Conservation (phyloP, 1,284 basidiomycete species). For the Earliella scabrosa region DNA sequence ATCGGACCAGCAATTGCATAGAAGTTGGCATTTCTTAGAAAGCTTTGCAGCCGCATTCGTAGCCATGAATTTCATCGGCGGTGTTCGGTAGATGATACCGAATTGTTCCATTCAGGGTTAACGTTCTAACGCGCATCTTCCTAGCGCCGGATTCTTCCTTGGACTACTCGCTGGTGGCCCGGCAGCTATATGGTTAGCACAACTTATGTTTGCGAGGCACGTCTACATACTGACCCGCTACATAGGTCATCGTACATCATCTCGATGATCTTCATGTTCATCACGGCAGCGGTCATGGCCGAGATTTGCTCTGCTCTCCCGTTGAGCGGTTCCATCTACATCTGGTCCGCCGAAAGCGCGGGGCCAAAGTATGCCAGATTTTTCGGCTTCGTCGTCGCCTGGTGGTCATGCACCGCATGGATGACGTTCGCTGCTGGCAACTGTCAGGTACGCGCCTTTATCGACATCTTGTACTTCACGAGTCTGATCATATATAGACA, state of each 20-base stretch:
- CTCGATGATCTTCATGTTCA: conserved; percentile 82
- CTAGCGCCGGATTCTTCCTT: conserved; percentile 76
- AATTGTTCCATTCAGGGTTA: neutral
- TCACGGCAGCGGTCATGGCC: conserved; percentile 83
- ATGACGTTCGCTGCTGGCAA: conserved; percentile 87
- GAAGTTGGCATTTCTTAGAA: conserved; percentile 79
- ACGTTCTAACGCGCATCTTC: conserved; percentile 2
- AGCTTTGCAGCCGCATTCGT: conserved; percentile 87
- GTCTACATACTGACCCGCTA: neutral
- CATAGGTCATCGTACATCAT: conserved; percentile 79
- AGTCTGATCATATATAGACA: conserved; percentile 47
- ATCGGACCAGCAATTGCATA: conserved; percentile 86
- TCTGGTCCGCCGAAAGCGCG: conserved; percentile 89
- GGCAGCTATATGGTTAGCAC: conserved; percentile 72
- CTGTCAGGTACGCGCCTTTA: conserved; percentile 62
- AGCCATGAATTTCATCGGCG: conserved; percentile 85
- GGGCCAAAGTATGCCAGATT: conserved; percentile 83
- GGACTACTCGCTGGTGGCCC: conserved; percentile 85
- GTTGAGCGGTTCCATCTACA: conserved; percentile 86
- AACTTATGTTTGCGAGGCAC: neutral
- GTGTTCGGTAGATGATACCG: conserved; percentile 60
- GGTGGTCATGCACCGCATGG: conserved; percentile 91
- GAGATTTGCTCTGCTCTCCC: conserved; percentile 88
- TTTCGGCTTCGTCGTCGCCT: conserved; percentile 86
- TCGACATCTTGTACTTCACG: neutral